These are phyloP conservation scores for Lactarius quietus DNA, from an alignment of 768 basidiomycete genomes.

Conservation along the genomic window DNA sequence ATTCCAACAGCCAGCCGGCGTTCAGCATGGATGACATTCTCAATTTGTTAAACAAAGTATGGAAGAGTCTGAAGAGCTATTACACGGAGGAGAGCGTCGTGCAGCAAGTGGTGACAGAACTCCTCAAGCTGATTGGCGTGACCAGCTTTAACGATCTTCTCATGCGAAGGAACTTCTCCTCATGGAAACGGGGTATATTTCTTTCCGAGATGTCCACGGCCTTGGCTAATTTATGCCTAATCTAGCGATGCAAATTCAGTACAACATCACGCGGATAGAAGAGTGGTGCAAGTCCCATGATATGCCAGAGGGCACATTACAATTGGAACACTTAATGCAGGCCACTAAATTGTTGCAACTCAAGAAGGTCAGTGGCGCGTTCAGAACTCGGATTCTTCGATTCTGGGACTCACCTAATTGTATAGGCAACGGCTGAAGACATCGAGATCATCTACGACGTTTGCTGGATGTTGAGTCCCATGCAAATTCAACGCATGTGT, in stretches of 20 bases:
- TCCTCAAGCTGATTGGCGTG: slow-evolving; percentile 93
- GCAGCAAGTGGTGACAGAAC: slow-evolving; percentile 91
- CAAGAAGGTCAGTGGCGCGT: slow-evolving; percentile 69
- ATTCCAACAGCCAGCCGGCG: slow-evolving; percentile 82
- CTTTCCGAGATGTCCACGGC: not conserved
- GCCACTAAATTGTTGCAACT: slow-evolving; percentile 96
- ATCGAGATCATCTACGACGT: slow-evolving; percentile 99
- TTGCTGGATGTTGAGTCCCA: slow-evolving; percentile 99
- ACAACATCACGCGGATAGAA: slow-evolving; percentile 95
- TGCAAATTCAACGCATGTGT: slow-evolving; percentile 99
- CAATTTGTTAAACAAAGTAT: slow-evolving; percentile 94
- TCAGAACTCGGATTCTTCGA: not conserved
- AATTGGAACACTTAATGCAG: slow-evolving; percentile 99
- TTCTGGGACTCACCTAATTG: not conserved
- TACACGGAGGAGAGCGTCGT: slow-evolving; percentile 98
- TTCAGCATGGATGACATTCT: slow-evolving; percentile 98
- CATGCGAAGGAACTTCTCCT: slow-evolving; percentile 98
- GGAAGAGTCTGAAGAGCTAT: slow-evolving; percentile 97
- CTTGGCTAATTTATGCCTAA: slow-evolving; percentile 7
- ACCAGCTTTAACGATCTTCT: slow-evolving; percentile 97
- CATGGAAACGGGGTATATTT: slow-evolving; percentile 93
- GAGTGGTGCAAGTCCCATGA: slow-evolving; percentile 99
- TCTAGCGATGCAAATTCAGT: slow-evolving; percentile 99
- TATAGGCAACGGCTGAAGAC: slow-evolving; percentile 84
- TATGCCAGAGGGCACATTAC: slow-evolving; percentile 97